Evolutionary conservation across 148 eudicot species (phyloP).

Genomic region (Diospyros lotus): DNA sequence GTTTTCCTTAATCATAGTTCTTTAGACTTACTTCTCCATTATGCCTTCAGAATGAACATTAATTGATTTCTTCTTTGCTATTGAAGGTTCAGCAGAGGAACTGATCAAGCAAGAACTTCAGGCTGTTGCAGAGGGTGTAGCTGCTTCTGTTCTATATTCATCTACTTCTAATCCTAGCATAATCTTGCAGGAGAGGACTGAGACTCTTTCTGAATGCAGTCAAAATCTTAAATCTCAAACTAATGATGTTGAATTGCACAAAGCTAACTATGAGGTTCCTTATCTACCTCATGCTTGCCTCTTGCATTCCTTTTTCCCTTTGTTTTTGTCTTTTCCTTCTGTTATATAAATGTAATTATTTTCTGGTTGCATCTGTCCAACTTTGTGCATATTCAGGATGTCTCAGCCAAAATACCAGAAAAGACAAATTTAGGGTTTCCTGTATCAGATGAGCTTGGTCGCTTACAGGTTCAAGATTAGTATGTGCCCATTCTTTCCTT

Average conservation of each 20-base stretch:
- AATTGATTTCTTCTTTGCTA: constrained; percentile 4
- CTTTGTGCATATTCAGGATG: constrained; percentile 39
- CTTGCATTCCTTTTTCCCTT: not conserved
- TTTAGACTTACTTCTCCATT: not conserved
- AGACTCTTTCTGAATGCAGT: constrained; percentile 29
- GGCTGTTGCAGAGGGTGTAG: constrained; percentile 95
- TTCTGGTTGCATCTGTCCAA: constrained; percentile 7
- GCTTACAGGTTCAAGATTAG: constrained; percentile 65
- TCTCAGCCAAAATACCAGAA: constrained; percentile 50
- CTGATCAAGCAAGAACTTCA: constrained; percentile 80
- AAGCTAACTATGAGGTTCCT: constrained; percentile 56
- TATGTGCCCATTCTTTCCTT: not conserved
- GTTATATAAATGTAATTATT: not conserved
- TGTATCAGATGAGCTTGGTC: constrained; percentile 63
- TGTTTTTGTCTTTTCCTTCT: not conserved
- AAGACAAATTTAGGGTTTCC: constrained; percentile 69
- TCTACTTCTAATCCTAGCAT: constrained; percentile 51
- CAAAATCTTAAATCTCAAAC: constrained; percentile 39
- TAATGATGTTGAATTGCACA: constrained; percentile 37
- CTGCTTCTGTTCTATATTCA: constrained; percentile 82
- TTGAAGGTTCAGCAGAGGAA: constrained; percentile 74
- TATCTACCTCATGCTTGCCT: not conserved
- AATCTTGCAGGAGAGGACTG: constrained; percentile 27
- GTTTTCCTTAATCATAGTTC: not conserved
- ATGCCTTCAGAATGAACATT: not conserved